Conservation (phyloP, 176 grass and related monocot species). For the Aegilops longissima region DNA sequence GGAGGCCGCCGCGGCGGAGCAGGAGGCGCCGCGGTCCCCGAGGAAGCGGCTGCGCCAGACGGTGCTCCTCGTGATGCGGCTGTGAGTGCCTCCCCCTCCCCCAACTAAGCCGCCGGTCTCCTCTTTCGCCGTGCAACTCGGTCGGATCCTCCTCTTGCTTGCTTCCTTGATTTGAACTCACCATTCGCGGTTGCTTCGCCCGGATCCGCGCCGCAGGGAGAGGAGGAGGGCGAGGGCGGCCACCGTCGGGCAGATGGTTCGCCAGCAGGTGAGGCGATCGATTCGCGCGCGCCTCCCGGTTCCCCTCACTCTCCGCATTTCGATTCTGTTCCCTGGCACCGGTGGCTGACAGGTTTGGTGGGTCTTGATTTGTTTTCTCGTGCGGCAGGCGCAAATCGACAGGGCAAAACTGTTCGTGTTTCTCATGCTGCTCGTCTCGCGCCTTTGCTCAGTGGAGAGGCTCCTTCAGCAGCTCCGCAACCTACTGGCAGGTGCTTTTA, state of each 20-base stretch:
- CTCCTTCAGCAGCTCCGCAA: not conserved
- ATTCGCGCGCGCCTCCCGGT: not conserved
- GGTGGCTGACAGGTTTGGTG: not conserved
- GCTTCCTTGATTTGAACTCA: not conserved
- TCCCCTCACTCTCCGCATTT: not conserved
- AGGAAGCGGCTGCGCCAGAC: conserved; percentile 11
- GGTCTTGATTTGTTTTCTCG: not conserved
- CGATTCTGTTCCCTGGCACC: not conserved
- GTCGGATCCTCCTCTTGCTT: no score
- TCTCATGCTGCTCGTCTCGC: not conserved
- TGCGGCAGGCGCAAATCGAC: not conserved
- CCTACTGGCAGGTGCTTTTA: not conserved
- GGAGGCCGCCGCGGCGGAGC: not conserved
- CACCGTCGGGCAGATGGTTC: not conserved
- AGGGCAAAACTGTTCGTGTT: not conserved
- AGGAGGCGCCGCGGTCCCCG: not conserved
- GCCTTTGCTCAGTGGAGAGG: not conserved
- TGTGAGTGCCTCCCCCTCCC: not conserved
- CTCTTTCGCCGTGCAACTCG: not conserved
- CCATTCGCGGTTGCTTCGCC: not conserved
- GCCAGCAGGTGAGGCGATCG: not conserved
- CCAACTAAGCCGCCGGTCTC: not conserved
- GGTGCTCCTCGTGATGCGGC: not conserved
- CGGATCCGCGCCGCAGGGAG: not conserved
- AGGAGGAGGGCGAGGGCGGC: not conserved